Evolutionary conservation across 805 yeast genomes (phyloP).

Genomic region (Jamesozyma hellenica): DNA sequence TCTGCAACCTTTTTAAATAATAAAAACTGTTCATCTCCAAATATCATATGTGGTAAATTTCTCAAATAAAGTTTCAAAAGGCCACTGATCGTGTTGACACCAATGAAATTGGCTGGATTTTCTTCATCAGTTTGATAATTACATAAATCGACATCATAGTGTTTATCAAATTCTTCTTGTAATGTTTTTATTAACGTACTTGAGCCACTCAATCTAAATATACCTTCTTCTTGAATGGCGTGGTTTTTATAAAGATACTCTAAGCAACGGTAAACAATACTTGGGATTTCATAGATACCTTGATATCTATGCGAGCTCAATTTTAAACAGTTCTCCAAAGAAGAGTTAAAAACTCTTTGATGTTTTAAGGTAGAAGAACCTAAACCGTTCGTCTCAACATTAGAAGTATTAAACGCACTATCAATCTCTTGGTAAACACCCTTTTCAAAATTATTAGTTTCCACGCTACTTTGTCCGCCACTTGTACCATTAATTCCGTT

Average conservation of each 20-base stretch:
- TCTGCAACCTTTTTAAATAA: slow-evolving; percentile 33
- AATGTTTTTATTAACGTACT: slow-evolving; percentile 61
- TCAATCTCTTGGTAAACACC: background rate
- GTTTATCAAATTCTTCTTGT: slow-evolving; percentile 57
- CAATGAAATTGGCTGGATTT: slow-evolving; percentile 31
- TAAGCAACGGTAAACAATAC: slow-evolving; percentile 66
- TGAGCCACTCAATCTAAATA: slow-evolving; percentile 85
- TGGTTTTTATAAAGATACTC: slow-evolving; percentile 53
- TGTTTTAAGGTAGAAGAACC: background rate
- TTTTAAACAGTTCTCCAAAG: slow-evolving; percentile 41
- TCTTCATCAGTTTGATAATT: slow-evolving; percentile 23
- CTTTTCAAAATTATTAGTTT: background rate
- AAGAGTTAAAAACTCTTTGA: slow-evolving; percentile 51
- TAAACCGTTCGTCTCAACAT: background rate
- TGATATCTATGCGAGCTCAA: slow-evolving; percentile 38
- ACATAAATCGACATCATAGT: slow-evolving; percentile 59
- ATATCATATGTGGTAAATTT: slow-evolving; percentile 59
- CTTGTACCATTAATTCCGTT: background rate
- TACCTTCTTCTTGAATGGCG: slow-evolving; percentile 81
- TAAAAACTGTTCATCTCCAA: slow-evolving; percentile 42
- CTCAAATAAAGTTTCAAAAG: slow-evolving; percentile 73
- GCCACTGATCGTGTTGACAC: slow-evolving; percentile 82
- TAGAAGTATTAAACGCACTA: background rate
- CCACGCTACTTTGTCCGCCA: background rate
- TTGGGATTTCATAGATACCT: slow-evolving; percentile 42